Conservation (phyloP, 2,329 filamentous ascomycete species). For the Talaromyces islandicus region DNA sequence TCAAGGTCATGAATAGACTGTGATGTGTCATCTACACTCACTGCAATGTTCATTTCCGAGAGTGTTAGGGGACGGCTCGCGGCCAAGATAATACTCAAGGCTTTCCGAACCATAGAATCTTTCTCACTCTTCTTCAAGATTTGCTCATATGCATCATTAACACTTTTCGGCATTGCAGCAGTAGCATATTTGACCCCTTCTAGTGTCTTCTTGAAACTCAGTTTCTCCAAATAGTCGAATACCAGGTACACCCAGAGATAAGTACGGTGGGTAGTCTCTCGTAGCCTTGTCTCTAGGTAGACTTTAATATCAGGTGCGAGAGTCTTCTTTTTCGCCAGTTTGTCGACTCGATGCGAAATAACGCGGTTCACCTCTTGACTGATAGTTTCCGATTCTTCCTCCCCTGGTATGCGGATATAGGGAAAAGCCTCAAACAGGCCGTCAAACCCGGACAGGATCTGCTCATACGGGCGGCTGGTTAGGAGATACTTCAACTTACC, state of each 20-base stretch:
- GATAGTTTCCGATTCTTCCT: slow-evolving; percentile 31
- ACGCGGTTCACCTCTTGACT: slow-evolving; percentile 32
- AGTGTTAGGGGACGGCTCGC: slow-evolving; percentile 6
- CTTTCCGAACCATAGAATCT: slow-evolving; percentile 4
- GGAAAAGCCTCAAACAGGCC: slow-evolving; percentile 17
- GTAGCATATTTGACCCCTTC: slow-evolving; percentile 9
- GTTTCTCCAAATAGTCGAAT: slow-evolving; percentile 24
- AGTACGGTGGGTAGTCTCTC: slow-evolving; percentile 22
- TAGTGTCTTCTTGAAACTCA: neutral
- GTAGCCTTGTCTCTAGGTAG: slow-evolving; percentile 11
- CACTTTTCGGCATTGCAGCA: slow-evolving; percentile 18
- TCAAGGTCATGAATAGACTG: slow-evolving; percentile 1
- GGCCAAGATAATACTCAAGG: slow-evolving; percentile 14
- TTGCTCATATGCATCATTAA: slow-evolving; percentile 26
- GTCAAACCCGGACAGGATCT: slow-evolving; percentile 22
- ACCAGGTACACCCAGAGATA: slow-evolving; percentile 37
- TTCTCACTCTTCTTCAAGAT: slow-evolving; percentile 14
- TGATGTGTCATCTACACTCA: slow-evolving; percentile 7
- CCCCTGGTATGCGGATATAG: slow-evolving; percentile 30
- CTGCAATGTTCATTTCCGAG: slow-evolving; percentile 11
- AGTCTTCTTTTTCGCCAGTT: slow-evolving; percentile 14
- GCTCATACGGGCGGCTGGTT: slow-evolving; percentile 30
- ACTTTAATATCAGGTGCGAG: slow-evolving; percentile 2
- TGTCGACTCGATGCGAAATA: slow-evolving; percentile 23
- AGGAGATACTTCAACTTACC: slow-evolving; percentile 29